These are phyloP conservation scores for Drechslerella dactyloides DNA, from an alignment of 2,329 filamentous ascomycete species.

Conservation along the genomic window DNA sequence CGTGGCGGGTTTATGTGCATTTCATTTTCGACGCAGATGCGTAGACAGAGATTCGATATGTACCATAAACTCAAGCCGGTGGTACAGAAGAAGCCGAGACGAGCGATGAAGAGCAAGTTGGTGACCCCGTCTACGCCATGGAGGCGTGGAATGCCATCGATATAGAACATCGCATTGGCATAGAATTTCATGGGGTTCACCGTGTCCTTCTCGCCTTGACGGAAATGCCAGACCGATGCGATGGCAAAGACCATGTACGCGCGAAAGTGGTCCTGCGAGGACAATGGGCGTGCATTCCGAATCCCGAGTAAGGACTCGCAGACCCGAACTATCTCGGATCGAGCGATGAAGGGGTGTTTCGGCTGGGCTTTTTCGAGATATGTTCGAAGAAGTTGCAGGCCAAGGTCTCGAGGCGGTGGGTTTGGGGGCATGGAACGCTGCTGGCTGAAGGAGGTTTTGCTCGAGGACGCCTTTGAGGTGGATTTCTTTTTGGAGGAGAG, in stretches of 20 bases:
- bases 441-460: conserved; percentile 45
- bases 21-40: conserved; percentile 49
- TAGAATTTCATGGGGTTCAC: conserved; percentile 51
- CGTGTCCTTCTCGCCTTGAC: conserved; percentile 48
- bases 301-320: conserved; percentile 46
- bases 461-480: conserved; percentile 21
- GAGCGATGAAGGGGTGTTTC: conserved; percentile 49
- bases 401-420: conserved; percentile 39
- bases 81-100: conserved; percentile 50
- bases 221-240: conserved; percentile 46
- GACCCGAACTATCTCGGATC: conserved; percentile 47
- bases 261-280: conserved; percentile 46
- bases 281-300: conserved; percentile 44
- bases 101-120: conserved; percentile 46
- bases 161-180: conserved; percentile 51
- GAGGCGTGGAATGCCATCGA: conserved; percentile 46
- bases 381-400: conserved; percentile 47
- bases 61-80: conserved; percentile 50
- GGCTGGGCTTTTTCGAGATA: conserved; percentile 48
- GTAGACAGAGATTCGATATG: conserved; percentile 49
- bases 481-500: conserved; percentile 48
- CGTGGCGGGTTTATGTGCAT: conserved; percentile 48
- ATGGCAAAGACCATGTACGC: conserved; percentile 49
- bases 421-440: conserved; percentile 41
- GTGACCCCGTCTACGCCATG: conserved; percentile 48